Percentiles rank a stretch among this genome's conserved stretches.
These are phyloP conservation scores for Penicillium thymicola DNA, from an alignment of 2,329 filamentous ascomycete genomes.

Conservation along the genomic window DNA sequence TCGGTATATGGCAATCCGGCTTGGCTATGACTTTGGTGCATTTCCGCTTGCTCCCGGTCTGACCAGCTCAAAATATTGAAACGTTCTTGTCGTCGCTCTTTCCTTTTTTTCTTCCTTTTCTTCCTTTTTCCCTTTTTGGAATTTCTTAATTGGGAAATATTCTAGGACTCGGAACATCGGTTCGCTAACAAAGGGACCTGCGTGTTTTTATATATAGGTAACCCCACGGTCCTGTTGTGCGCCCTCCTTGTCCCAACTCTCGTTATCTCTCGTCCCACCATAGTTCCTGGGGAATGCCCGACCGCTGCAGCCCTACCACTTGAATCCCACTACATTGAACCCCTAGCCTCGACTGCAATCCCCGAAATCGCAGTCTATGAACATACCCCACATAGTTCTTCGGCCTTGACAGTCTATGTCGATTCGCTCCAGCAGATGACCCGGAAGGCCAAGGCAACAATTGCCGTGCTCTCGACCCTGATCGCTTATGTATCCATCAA, in stretches of 20 bases:
- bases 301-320: conserved; percentile 6
- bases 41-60: conserved; percentile 30
- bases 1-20: conserved; percentile 24
- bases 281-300: conserved; percentile 15
- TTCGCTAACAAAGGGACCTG: neutral
- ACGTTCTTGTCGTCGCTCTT: neutral
- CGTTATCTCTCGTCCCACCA: conserved; percentile 18
- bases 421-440: conserved; percentile 39
- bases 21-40: conserved; percentile 20
- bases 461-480: conserved; percentile 40
- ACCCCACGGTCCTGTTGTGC: conserved; percentile 11
- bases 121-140: neutral
- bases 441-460: conserved; percentile 39
- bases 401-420: conserved; percentile 15
- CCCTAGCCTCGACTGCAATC: conserved; percentile 8
- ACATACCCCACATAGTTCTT: neutral
- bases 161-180: conserved; percentile 9
- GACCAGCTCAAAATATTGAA: conserved; percentile 11
- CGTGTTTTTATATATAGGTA: conserved; percentile 15
- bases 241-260: conserved; percentile 9
- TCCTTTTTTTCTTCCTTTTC: neutral
- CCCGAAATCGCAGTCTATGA: conserved; percentile 15
- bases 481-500: conserved; percentile 45
- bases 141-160: neutral
- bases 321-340: conserved; percentile 17